A percentile compares a stretch with the other conserved stretches of the same genome.
Conservation (phyloP, 176 grass and related monocot genomes). For the Luzula sylvatica region DNA sequence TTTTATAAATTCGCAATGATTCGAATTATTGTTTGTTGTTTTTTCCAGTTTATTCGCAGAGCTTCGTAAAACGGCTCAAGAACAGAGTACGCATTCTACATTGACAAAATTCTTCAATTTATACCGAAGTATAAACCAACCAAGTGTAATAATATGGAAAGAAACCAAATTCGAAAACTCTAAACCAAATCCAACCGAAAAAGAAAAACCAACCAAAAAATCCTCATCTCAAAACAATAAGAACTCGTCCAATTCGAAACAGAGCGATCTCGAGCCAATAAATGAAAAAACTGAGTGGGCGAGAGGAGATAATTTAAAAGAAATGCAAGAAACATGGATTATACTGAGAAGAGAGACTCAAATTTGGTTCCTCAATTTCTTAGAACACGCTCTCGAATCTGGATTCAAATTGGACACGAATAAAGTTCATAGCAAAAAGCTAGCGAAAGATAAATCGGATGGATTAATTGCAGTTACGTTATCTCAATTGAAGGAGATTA, state of each 20-base stretch:
- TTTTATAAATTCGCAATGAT: background rate
- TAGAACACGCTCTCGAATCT: conserved; percentile 47
- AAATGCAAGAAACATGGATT: conserved; percentile 67
- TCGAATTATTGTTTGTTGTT: background rate
- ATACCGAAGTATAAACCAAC: conserved; percentile 58
- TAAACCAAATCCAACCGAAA: conserved; percentile 37
- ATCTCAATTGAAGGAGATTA: conserved; percentile 87
- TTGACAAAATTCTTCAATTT: conserved; percentile 84
- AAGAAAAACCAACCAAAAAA: conserved; percentile 56
- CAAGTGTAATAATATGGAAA: conserved; percentile 44
- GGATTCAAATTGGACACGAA: conserved; percentile 54
- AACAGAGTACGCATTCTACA: conserved; percentile 45
- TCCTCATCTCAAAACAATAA: conserved; percentile 30
- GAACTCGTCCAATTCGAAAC: conserved; percentile 23
- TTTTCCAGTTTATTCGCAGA: conserved; percentile 74
- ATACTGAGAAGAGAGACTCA: conserved; percentile 47
- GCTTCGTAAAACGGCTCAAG: conserved; percentile 39
- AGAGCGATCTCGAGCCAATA: conserved; percentile 29
- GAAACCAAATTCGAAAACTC: conserved; percentile 21
- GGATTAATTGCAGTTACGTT: conserved; percentile 57
- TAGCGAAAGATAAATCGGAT: conserved; percentile 34
- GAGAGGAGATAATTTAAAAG: conserved; percentile 80
- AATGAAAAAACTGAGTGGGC: conserved; percentile 66
- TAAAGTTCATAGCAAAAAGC: conserved; percentile 35
- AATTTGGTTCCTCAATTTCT: conserved; percentile 84